Conservation (phyloP, 2,329 filamentous ascomycete species). For the Exophiala dermatitidis region DNA sequence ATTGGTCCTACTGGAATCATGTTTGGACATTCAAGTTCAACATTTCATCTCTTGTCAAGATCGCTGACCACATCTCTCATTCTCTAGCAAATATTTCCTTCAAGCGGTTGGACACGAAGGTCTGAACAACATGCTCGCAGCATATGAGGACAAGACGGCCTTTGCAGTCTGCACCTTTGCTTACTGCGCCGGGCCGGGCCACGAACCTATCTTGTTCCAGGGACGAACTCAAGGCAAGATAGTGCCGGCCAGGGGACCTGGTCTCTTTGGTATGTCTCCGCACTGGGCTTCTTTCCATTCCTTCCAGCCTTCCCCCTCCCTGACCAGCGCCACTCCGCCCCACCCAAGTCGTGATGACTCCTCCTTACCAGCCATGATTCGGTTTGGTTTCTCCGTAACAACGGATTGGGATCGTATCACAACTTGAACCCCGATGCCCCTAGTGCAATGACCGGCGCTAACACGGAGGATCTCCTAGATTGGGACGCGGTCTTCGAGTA, state of each 20-base stretch:
- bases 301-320: neutral
- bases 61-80: neutral
- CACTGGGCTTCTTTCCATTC: neutral
- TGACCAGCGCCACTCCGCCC: too few relatives aligned
- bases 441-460: neutral
- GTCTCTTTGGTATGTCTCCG: conserved; percentile 64
- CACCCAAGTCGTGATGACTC: too few relatives aligned
- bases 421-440: too few relatives aligned
- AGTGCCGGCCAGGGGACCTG: conserved; percentile 72
- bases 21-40: neutral
- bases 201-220: conserved; percentile 82
- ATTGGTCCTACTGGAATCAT: neutral
- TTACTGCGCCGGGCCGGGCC: conserved; percentile 76
- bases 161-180: conserved; percentile 95
- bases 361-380: too few relatives aligned
- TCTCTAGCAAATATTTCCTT: conserved; percentile 83
- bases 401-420: too few relatives aligned
- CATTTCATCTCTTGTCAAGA: neutral
- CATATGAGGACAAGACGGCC: conserved; percentile 83
- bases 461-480: conserved; percentile 46
- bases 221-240: conserved; percentile 82
- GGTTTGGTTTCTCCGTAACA: too few relatives aligned
- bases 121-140: conserved; percentile 81
- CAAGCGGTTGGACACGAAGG: conserved; percentile 71
- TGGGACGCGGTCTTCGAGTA: conserved; percentile 98